phyloP scores from a whole-genome alignment of 192 early-diverging fungal genomes.

The Backusella sp. region DNA sequence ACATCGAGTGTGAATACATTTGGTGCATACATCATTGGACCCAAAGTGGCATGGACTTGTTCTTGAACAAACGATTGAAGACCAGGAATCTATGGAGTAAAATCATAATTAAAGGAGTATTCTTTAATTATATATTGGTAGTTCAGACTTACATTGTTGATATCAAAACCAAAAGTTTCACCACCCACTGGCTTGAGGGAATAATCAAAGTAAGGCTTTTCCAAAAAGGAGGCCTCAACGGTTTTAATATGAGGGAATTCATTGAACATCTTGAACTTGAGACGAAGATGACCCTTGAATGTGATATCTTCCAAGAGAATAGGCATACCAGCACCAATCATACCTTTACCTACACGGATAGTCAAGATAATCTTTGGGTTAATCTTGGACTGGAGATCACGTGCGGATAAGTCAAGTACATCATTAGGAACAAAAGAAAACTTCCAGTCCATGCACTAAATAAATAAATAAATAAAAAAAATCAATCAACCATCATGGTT shows the following conservation, averaged over 20 bases:
- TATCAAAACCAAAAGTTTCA: conserved; percentile 81
- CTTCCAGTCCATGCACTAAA: conserved; percentile 87
- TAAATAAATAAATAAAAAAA: background rate
- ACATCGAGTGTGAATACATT: conserved; percentile 78
- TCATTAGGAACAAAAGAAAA: conserved; percentile 85
- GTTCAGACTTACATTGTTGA: conserved; percentile 65
- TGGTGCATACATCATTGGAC: conserved; percentile 85
- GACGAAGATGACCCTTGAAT: conserved; percentile 72
- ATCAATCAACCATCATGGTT: background rate
- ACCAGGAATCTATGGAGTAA: conserved; percentile 66
- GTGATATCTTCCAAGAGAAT: conserved; percentile 85
- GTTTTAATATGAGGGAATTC: conserved; percentile 87
- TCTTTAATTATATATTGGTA: background rate
- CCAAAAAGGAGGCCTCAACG: conserved; percentile 81
- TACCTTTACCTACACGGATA: conserved; percentile 83
- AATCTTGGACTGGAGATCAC: conserved; percentile 65
- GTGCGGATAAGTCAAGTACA: conserved; percentile 65
- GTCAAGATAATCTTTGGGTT: conserved; percentile 89
- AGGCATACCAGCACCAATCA: conserved; percentile 81
- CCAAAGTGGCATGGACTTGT: conserved; percentile 68
- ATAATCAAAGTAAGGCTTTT: conserved; percentile 88
- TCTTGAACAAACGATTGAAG: conserved; percentile 74
- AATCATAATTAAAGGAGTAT: background rate
- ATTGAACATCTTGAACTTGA: conserved; percentile 83
- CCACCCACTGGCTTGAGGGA: conserved; percentile 86